Conservation (phyloP, 805 yeast genomes). For the Cyberlindnera maclurae region DNA sequence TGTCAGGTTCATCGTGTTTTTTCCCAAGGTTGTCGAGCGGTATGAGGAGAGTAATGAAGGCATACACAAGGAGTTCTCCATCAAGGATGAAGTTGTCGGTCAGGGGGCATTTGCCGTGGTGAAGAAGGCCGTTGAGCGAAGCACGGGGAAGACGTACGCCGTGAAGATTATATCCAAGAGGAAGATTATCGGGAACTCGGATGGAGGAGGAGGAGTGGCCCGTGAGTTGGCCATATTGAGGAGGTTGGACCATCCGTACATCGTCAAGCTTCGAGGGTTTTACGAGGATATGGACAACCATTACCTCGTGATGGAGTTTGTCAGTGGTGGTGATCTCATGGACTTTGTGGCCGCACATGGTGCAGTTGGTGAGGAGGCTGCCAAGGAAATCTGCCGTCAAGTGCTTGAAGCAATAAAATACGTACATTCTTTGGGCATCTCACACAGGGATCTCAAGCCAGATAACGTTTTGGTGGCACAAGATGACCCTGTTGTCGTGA, state of each 20-base stretch:
- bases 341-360: constrained; percentile 94
- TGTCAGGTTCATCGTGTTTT: constrained; percentile 38
- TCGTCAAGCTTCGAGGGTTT: constrained; percentile 75
- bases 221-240: constrained; percentile 80
- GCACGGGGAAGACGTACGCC: constrained; percentile 81
- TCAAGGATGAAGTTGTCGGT: constrained; percentile 82
- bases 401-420: constrained; percentile 77
- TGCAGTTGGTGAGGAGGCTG: constrained; percentile 84
- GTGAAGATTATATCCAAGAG: constrained; percentile 83
- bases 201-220: constrained; percentile 70
- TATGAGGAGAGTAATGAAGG: constrained; percentile 31
- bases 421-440: constrained; percentile 83
- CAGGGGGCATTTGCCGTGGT: constrained; percentile 99
- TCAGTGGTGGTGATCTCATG: constrained; percentile 96
- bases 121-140: constrained; percentile 79
- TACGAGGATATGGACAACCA: constrained; percentile 77
- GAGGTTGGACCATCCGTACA: constrained; percentile 74
- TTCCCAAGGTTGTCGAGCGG: constrained; percentile 20
- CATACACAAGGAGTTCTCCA: constrained; percentile 62
- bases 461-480: constrained; percentile 88
- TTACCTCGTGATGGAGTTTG: constrained; percentile 91
- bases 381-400: constrained; percentile 80
- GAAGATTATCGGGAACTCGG: constrained; percentile 69
- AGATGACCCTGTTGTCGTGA: constrained; percentile 87
- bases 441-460: constrained; percentile 96